A percentile compares a stretch with the other conserved stretches of the same genome.
phyloP scores from a whole-genome alignment of 192 early-diverging fungal genomes.

The Coemansia sp. region DNA sequence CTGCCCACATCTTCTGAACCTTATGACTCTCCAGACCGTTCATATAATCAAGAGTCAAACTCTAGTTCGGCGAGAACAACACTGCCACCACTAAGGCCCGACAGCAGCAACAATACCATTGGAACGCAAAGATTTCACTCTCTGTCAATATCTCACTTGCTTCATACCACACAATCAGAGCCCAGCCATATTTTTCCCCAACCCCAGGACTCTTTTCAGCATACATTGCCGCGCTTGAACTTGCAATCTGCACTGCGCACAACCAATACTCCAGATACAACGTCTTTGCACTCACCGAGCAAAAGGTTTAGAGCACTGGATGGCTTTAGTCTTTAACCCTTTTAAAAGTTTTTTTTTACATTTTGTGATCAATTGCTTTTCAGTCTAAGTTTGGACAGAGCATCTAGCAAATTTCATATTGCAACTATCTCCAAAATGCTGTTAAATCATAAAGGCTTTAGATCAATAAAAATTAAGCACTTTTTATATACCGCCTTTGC shows the following conservation, averaged over 20 bases:
- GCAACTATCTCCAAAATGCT: background rate
- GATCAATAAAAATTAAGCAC: background rate
- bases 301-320: background rate
- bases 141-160: background rate
- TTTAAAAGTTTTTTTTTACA: background rate
- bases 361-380: background rate
- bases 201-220: background rate
- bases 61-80: background rate
- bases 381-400: no score
- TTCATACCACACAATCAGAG: slow-evolving; percentile 1
- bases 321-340: background rate
- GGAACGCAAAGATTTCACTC: background rate
- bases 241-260: slow-evolving; percentile 11
- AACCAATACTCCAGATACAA: background rate
- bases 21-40: background rate
- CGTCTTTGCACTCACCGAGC: background rate
- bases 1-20: background rate
- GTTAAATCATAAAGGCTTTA: background rate
- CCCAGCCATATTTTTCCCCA: background rate
- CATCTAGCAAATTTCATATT: no score
- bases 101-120: background rate
- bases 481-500: background rate
- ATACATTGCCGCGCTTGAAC: slow-evolving; percentile 15
- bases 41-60: background rate
- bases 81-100: background rate